These are phyloP conservation scores for Gymnopilus dilepis DNA, from an alignment of 768 basidiomycete genomes.

Conservation along the genomic window DNA sequence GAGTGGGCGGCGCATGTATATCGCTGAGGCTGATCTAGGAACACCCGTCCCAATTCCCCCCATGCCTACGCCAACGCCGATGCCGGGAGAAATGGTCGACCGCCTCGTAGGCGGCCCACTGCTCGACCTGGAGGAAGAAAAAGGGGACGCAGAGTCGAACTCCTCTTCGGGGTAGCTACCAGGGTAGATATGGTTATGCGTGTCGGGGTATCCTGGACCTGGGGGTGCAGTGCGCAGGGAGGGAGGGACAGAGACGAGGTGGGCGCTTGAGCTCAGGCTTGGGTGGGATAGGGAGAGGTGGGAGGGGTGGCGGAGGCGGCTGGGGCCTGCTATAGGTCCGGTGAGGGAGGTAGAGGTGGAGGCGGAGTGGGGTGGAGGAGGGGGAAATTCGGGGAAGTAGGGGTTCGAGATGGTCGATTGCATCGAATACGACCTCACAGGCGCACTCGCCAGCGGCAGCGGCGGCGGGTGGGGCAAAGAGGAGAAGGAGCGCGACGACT, in stretches of 20 bases:
- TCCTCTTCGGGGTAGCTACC: background rate
- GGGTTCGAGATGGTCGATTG: conserved; percentile 31
- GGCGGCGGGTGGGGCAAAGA: conserved; percentile 19
- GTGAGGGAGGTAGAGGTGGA: background rate
- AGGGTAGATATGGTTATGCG: background rate
- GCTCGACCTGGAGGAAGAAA: conserved; percentile 47
- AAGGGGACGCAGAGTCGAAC: conserved; percentile 45
- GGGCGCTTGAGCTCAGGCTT: conserved; percentile 11
- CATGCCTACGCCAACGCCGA: background rate
- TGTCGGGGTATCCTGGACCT: background rate
- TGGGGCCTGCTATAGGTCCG: background rate
- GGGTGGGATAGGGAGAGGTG: no score
- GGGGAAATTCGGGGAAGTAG: conserved; percentile 29
- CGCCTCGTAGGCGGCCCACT: conserved; percentile 49
- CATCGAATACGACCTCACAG: background rate
- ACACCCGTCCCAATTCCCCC: background rate
- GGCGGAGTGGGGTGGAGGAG: background rate
- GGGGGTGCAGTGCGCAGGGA: conserved; percentile 19
- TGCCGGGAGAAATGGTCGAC: conserved; percentile 51
- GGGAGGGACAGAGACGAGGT: background rate
- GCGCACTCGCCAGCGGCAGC: background rate
- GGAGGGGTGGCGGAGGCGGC: background rate
- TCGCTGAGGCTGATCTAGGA: conserved; percentile 5
- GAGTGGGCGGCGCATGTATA: conserved; percentile 28
- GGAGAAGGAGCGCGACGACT: conserved; percentile 28